phyloP scores from a whole-genome alignment of 345 rosid genomes.

The Turritis glabra region DNA sequence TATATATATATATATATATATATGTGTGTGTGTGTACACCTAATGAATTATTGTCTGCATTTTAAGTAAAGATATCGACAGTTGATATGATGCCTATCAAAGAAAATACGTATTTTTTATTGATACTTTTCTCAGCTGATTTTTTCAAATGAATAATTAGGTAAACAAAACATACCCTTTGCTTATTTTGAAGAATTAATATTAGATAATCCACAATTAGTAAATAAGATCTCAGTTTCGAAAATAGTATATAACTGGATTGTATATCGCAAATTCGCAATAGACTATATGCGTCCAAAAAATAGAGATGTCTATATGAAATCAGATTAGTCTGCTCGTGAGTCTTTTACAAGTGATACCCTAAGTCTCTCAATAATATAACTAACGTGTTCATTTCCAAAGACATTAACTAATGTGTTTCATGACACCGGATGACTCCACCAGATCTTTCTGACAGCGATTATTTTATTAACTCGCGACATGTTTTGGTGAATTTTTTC shows the following conservation, averaged over 20 bases:
- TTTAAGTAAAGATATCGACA: slow-evolving; percentile 32
- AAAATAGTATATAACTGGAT: not conserved
- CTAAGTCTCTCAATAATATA: not conserved
- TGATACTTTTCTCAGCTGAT: not conserved
- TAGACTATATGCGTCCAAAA: too few species aligned
- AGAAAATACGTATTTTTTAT: not conserved
- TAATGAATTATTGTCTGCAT: slow-evolving; percentile 34
- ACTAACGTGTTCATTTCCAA: not conserved
- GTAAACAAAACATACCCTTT: not conserved
- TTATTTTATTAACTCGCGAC: not conserved
- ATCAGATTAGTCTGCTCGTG: too few species aligned
- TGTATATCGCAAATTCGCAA: too few species aligned
- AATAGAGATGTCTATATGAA: not conserved
- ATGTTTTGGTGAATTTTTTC: not conserved
- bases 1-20: not conserved
- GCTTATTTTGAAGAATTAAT: not conserved
- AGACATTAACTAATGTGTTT: not conserved
- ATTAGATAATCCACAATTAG: not conserved
- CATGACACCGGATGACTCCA: not conserved
- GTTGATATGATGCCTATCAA: slow-evolving; percentile 5
- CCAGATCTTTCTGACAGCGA: not conserved
- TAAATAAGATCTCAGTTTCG: not conserved
- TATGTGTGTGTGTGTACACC: not conserved
- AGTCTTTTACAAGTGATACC: not conserved
- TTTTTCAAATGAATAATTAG: not conserved